Base-by-base conservation (phyloP, 495 filamentous ascomycete species). In the Penicillium verhagenii region DNA sequence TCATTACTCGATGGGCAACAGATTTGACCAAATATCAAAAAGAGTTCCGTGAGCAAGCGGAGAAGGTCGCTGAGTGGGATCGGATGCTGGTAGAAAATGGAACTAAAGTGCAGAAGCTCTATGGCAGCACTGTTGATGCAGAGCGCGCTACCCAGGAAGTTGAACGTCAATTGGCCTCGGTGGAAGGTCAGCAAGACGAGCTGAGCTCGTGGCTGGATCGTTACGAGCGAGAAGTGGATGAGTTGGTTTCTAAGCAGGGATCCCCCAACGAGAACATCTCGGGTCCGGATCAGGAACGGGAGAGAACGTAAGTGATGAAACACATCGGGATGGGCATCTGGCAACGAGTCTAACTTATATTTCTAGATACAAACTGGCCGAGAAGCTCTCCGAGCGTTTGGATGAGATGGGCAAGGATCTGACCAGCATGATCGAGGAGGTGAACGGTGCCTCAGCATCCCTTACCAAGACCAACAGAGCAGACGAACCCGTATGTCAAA, bases 1-100 rank as follows among this genome's bases (percentile, higher is more conserved):
- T 99, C 59, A 91, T 99, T 63, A 96, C 89, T n/a, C 84, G 90
- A 16, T 99, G 95, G 95, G 94, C 94, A 0, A 87, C 90, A 0
- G 94, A 97, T 65, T 82, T 97, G 24, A 86, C 90, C 53, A 94
- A 95, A 64, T 96, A 97, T 66, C 92, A 97, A 66, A 91, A 93
- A 65, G 90, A 96, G 42, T 99, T 97, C 76, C 89, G 91, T 52
- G 78, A 85, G 3, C 91, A 97, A 66, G 95, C 95, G 0, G 72
- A 84, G 52, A 88, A 92, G 60, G 89, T 97, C 14, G 86, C 91
- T 20, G 77, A 82, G 43, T 99, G 95, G 95, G 95, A 99, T 69
- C 85, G 86, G 6, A 77, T 92, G 74, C 77, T 99, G 11, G 91
- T 97, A 4, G 89, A 91, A 52, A 97, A 97, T 65, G 87, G 86